A percentile compares a stretch with the other conserved stretches of the same genome.
phyloP scores from a whole-genome alignment of 2,329 filamentous ascomycete genomes.

The Trichoderma sp. region DNA sequence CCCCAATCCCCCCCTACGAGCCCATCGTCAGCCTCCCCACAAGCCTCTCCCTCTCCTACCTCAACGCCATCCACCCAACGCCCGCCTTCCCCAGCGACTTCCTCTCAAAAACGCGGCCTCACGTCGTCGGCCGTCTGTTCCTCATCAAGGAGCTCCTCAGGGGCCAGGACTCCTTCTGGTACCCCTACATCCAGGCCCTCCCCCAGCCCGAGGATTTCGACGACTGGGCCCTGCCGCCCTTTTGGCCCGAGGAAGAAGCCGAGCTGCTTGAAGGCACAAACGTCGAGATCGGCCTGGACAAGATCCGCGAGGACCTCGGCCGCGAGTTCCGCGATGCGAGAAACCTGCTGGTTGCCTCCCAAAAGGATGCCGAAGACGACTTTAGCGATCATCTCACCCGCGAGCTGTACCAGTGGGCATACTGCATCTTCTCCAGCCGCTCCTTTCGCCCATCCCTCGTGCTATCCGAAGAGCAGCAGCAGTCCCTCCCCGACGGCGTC shows the following conservation, averaged over 20 bases:
- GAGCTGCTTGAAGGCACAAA: constrained; percentile 55
- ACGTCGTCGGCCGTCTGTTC: constrained; percentile 65
- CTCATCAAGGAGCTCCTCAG: constrained; percentile 65
- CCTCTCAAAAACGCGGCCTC: constrained; percentile 48
- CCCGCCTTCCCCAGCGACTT: constrained; percentile 48
- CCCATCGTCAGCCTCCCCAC: constrained; percentile 52
- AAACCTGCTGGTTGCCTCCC: constrained; percentile 32
- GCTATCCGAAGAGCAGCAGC: constrained; percentile 36
- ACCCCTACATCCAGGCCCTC: constrained; percentile 62
- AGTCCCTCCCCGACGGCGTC: constrained; percentile 31
- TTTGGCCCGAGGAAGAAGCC: constrained; percentile 61
- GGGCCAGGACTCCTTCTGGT: constrained; percentile 60
- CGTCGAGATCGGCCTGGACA: constrained; percentile 46
- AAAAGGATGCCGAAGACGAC: constrained; percentile 26
- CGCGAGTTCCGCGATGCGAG: constrained; percentile 45
- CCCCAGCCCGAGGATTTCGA: constrained; percentile 55
- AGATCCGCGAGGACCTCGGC: constrained; percentile 46
- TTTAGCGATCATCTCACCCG: constrained; percentile 39
- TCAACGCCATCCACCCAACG: constrained; percentile 45
- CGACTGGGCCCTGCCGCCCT: constrained; percentile 56
- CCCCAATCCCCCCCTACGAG: constrained; percentile 36
- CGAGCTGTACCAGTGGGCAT: constrained; percentile 62
- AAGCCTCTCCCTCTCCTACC: constrained; percentile 54
- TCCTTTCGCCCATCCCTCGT: constrained; percentile 63
- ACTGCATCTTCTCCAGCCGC: constrained; percentile 61